Base-by-base conservation (phyloP, 345 rosid genomes). In the Hibiscus tridactylites region DNA sequence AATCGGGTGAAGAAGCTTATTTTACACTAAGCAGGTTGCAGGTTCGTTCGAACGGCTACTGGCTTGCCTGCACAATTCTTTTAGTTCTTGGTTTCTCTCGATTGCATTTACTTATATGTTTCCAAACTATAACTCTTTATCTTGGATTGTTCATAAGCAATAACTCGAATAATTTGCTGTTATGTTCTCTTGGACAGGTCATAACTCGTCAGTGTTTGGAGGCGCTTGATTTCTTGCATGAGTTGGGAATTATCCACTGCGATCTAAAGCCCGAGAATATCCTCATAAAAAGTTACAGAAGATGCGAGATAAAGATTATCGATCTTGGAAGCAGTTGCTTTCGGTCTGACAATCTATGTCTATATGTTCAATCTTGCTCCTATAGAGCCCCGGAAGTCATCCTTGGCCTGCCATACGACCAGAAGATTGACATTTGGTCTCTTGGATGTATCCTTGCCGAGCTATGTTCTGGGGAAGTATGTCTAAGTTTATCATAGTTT, bases 251-350 rank as follows among this genome's bases (percentile, higher is more conserved):
- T 64, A 88, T 95, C 73, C 99, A 95, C 79, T 90, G 99, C 71
- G 99, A 95, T 85, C 87, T 95, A 50, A 95, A 95, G 80, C 98
- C 98, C 1, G 98, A 95, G 76, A 95, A 95, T 54, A 84, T 92
- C 75, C 85, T 95, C 24, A 87, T 95, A 63, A 95, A 88, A 79
- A 90, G 96, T 78, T 92, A 95, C 80, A 81, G 82, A 52, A 89
- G 84, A 80, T 87, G 92, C 15, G 88, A 87, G 79, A 76, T 92
- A 60, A 95, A 95, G 77, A 83, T 92, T 70, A 95, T 95, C 12
- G 99, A 95, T 82, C 98, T 95, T 19, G 99, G 99, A 75, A 92
- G 98, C 83, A 95, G 99, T 74, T 92, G 99, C 83, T 95, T 95
- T 76, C 84, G 73, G 61, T 81, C 90, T 0, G 98, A 95, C 82